Evolutionary conservation across 352 stramenopile species (phyloP).

Genomic region (Peronospora belbahrii): DNA sequence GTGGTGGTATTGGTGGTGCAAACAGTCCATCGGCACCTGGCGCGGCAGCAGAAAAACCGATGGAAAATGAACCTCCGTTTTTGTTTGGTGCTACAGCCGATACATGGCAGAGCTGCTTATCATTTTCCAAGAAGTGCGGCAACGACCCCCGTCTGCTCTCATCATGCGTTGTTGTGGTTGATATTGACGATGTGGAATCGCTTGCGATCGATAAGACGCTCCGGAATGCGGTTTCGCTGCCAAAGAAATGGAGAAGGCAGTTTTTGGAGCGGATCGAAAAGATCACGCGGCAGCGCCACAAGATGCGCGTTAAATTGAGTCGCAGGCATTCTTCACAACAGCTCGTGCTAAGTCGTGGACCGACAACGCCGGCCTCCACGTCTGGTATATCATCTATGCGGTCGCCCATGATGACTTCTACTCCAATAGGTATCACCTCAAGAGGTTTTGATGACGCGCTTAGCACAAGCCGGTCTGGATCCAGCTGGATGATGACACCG

Average conservation of each 20-base stretch:
- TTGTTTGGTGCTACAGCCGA: slow-evolving; percentile 56
- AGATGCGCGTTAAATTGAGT: slow-evolving; percentile 44
- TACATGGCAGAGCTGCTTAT: slow-evolving; percentile 59
- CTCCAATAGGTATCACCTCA: slow-evolving; percentile 21
- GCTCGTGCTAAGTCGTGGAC: slow-evolving; percentile 22
- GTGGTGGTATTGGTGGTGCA: slow-evolving; percentile 4
- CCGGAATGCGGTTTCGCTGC: slow-evolving; percentile 46
- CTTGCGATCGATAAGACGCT: slow-evolving; percentile 51
- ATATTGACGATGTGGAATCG: slow-evolving; percentile 49
- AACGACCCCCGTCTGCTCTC: slow-evolving; percentile 46
- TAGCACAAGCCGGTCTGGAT: slow-evolving; percentile 37
- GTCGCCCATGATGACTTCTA: slow-evolving; percentile 27
- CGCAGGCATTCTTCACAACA: slow-evolving; percentile 25
- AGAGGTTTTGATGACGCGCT: slow-evolving; percentile 36
- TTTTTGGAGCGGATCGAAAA: slow-evolving; percentile 73
- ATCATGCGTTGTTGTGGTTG: slow-evolving; percentile 57
- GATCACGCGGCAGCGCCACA: slow-evolving; percentile 50
- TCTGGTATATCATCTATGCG: slow-evolving; percentile 29
- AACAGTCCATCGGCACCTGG: slow-evolving; percentile 4
- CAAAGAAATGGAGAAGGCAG: slow-evolving; percentile 69
- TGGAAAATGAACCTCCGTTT: slow-evolving; percentile 51
- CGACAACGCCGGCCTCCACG: slow-evolving; percentile 27
- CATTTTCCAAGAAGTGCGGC: slow-evolving; percentile 35
- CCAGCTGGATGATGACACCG: slow-evolving; percentile 29
- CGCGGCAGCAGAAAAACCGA: background rate